Evolutionary conservation across 768 basidiomycete genomes (phyloP).

Genomic region (Candolleomyces efflorescens): DNA sequence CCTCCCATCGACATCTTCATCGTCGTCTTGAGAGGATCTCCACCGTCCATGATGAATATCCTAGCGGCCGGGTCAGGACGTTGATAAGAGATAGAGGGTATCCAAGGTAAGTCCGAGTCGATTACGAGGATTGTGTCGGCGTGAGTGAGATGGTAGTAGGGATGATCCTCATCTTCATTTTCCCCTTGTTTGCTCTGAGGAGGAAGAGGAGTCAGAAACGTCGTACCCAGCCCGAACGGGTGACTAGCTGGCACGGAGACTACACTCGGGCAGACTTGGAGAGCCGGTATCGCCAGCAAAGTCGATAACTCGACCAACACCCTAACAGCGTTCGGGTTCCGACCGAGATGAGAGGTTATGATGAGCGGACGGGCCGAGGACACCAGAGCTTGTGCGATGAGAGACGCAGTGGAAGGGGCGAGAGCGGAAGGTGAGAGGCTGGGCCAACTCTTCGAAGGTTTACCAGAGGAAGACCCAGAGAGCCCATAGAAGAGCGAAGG

Average conservation of each 20-base stretch:
- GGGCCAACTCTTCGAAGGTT: conserved; percentile 43
- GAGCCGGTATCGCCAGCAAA: conserved; percentile 51
- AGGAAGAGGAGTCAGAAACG: conserved; percentile 41
- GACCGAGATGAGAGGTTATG: conserved; percentile 59
- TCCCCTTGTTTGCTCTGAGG: conserved; percentile 36
- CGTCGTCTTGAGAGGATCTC: conserved; percentile 53
- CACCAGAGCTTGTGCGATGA: conserved; percentile 46
- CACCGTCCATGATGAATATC: conserved; percentile 59
- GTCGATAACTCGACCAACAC: conserved; percentile 46
- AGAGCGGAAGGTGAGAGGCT: conserved; percentile 47
- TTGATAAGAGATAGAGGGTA: conserved; percentile 36
- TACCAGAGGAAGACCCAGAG: not conserved
- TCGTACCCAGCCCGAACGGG: conserved; percentile 47
- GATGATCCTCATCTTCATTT: not conserved
- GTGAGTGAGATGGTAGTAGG: conserved; percentile 32
- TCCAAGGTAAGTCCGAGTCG: conserved; percentile 68
- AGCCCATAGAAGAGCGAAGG: conserved; percentile 26
- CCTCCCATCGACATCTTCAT: conserved; percentile 31
- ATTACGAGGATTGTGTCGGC: conserved; percentile 64
- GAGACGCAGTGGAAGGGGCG: conserved; percentile 30
- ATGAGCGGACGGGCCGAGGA: conserved; percentile 54
- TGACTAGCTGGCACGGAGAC: conserved; percentile 57
- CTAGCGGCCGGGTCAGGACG: conserved; percentile 38
- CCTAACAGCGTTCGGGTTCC: conserved; percentile 43
- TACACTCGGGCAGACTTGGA: conserved; percentile 43